Evolutionary conservation across 2,329 filamentous ascomycete genomes (phyloP).

Genomic region (Scleromitrula shiraiana): DNA sequence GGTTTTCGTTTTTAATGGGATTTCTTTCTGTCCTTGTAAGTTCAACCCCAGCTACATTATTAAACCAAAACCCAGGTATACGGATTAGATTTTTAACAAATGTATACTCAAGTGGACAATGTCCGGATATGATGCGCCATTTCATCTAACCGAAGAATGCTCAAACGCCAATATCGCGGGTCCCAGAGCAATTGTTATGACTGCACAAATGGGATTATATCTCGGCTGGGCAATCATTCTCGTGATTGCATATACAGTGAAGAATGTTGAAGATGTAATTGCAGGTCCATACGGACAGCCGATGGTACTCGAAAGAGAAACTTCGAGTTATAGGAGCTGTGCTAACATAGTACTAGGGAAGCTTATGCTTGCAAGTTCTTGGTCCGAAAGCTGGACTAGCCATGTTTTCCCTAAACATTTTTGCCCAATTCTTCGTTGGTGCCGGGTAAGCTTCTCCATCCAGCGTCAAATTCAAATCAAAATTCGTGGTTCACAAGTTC

Average conservation of each 20-base stretch:
- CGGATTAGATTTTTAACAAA: neutral
- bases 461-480: fast-evolving
- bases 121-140: constrained; percentile 54
- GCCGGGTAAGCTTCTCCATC: constrained; percentile 42
- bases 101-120: constrained; percentile 29
- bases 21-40: constrained; percentile 49
- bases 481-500: too few relatives aligned
- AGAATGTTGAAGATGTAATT: constrained; percentile 51
- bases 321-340: too few relatives aligned
- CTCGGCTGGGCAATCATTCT: constrained; percentile 60
- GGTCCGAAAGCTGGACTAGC: constrained; percentile 51
- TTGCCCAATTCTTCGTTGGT: constrained; percentile 64
- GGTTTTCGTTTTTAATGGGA: constrained; percentile 53
- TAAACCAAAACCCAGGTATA: neutral
- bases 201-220: constrained; percentile 47
- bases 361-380: constrained; percentile 59
- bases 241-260: constrained; percentile 59
- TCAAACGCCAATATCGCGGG: constrained; percentile 58
- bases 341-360: constrained; percentile 22
- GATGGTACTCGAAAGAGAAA: too few relatives aligned
- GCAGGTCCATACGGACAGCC: constrained; percentile 58
- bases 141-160: constrained; percentile 58
- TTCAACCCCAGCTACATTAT: neutral
- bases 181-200: constrained; percentile 57
- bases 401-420: constrained; percentile 57